Percentiles rank a stretch among this genome's conserved stretches.
Evolutionary conservation across 495 filamentous ascomycete species (phyloP).

Genomic region (Xylaria cubensis): DNA sequence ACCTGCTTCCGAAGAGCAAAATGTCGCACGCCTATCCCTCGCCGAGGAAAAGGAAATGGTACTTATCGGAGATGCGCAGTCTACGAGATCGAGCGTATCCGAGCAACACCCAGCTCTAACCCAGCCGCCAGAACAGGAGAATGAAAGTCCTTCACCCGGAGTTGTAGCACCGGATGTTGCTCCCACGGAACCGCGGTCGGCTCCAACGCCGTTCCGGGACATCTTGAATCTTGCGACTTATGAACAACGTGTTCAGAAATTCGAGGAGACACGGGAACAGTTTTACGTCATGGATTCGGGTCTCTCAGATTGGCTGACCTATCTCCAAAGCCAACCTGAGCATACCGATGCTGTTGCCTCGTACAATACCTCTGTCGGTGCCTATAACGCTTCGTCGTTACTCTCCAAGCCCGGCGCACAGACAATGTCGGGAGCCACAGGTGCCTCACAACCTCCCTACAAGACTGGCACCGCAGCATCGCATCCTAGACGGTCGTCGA

Average conservation of each 20-base stretch:
- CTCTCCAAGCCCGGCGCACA: conserved; percentile 31
- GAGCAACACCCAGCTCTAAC: conserved; percentile 50
- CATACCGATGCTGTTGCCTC: conserved; percentile 18
- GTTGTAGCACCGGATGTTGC: conserved; percentile 51
- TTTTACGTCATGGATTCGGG: conserved; percentile 77
- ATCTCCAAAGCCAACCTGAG: conserved; percentile 50
- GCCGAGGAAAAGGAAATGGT: conserved; percentile 58
- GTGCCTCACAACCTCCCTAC: conserved; percentile 53
- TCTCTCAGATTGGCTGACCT: conserved; percentile 72
- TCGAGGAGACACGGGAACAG: conserved; percentile 70
- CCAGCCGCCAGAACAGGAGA: conserved; percentile 19
- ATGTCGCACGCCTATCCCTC: conserved; percentile 40
- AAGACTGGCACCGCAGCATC: conserved; percentile 53
- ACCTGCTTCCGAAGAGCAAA: conserved; percentile 16
- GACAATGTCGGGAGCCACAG: conserved; percentile 32
- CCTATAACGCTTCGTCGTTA: conserved; percentile 27
- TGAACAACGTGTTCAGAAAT: conserved; percentile 70
- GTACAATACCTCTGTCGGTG: conserved; percentile 20
- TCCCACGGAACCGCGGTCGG: neutral
- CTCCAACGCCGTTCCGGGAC: conserved; percentile 64
- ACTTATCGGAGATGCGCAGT: conserved; percentile 39
- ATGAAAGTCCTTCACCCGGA: conserved; percentile 28
- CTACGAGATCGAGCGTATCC: conserved; percentile 37
- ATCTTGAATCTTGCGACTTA: conserved; percentile 69
- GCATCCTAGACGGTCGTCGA: conserved; percentile 35